These are phyloP conservation scores for Teratosphaeria gauchensis DNA, from an alignment of 2,329 filamentous ascomycete species.

Conservation along the genomic window DNA sequence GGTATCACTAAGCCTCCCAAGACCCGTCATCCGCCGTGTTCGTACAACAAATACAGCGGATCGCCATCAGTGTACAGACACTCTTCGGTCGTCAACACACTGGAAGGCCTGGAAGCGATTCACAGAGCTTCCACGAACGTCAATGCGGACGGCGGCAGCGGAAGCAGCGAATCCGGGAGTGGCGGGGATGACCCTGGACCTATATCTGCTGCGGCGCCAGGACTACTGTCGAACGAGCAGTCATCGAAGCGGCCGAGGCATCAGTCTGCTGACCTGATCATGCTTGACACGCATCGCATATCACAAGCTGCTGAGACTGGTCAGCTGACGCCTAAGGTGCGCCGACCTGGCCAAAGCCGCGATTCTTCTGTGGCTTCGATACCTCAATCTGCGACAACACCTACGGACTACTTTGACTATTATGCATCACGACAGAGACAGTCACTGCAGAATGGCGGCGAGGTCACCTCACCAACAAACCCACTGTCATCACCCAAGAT, in stretches of 20 bases:
- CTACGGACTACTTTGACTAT: constrained; percentile 5
- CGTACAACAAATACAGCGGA: constrained; percentile 28
- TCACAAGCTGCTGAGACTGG: constrained; percentile 43
- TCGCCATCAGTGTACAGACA: constrained; percentile 25
- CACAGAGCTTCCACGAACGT: constrained; percentile 18
- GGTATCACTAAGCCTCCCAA: constrained; percentile 10
- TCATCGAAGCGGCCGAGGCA: constrained; percentile 7
- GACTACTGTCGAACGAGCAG: constrained; percentile 10
- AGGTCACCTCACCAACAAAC: constrained; percentile 1
- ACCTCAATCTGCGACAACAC: neutral
- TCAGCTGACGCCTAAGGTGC: constrained; percentile 28
- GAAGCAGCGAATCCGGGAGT: constrained; percentile 15
- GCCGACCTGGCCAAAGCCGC: constrained; percentile 10
- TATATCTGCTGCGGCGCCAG: constrained; percentile 18
- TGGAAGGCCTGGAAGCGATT: constrained; percentile 20
- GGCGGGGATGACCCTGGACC: constrained; percentile 14
- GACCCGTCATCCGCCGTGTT: constrained; percentile 25
- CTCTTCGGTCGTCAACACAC: constrained; percentile 23
- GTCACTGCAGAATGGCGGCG: neutral
- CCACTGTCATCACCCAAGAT: constrained; percentile 11
- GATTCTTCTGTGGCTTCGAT: constrained; percentile 3
- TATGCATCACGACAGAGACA: neutral
- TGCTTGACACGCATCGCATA: constrained; percentile 38
- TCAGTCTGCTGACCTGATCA: constrained; percentile 21
- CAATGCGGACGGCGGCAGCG: constrained; percentile 7